Evolutionary conservation across 1,284 basidiomycete genomes (phyloP), one percentile per base, ranked within the genome.

Genomic region (Trichosporon sp.): DNA sequence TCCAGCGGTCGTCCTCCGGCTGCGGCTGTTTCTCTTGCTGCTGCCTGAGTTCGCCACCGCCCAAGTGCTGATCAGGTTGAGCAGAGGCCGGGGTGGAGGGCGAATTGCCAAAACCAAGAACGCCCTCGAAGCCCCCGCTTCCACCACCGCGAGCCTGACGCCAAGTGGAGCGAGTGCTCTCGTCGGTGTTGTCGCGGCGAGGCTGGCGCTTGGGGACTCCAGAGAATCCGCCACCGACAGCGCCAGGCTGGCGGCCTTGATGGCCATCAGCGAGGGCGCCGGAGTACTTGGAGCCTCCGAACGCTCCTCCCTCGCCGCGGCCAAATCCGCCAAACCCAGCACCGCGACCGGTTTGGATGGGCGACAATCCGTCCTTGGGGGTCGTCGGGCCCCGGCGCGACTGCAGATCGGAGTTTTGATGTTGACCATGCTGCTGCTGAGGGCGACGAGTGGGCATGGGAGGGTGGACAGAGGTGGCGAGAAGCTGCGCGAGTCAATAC

Each of bases 61-160:
- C 49, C 13, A 29, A n/a, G 27, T 29, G 49, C 49, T 54, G 49
- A 54, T 54, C 49, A 29, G 49, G 49, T 16, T 54, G 49, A 29
- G 49, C 49, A 29, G 49, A 54, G 11, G 60, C 60, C 31, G 59
- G 58, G 36, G 65, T 65, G 27, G 67, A 56, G 58, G 66, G 67
- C 40, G 66, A 19, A 56, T 66, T 68, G 56, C 75, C 74, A 64
- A 79, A 80, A 3, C 77, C 79, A 9, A 80, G 71, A 27, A 80
- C 79, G 49, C 78, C 79, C 56, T 81, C 79, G 63, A 81, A 81
- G 10, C 68, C 76, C 63, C 77, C 78, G 10, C 78, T 76, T 16
- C 68, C 61, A 27, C 71, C 72, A 25, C 74, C 71, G 13, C 74
- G 69, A 32, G 69, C 63, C 8, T 76, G 71, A 32, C 79, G 69